phyloP scores from a whole-genome alignment of 768 basidiomycete species.

The Tephrocybe sp. region DNA sequence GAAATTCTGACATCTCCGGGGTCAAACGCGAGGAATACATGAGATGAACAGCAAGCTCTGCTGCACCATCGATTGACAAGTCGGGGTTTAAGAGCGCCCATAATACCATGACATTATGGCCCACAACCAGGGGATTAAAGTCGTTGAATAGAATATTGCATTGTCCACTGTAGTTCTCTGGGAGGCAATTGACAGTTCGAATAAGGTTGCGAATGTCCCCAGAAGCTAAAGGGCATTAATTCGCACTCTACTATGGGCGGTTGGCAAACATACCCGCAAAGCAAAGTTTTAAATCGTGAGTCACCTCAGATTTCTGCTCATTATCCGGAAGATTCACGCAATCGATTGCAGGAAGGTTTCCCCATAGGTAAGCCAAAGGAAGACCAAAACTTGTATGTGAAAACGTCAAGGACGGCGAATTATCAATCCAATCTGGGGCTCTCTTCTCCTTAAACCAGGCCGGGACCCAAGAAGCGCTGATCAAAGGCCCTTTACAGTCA shows the following conservation, averaged over 20 bases:
- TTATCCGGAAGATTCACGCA: slow-evolving; percentile 22
- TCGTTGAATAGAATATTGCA: slow-evolving; percentile 24
- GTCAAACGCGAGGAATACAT: slow-evolving; percentile 32
- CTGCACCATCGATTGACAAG: slow-evolving; percentile 23
- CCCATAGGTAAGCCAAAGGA: slow-evolving; percentile 16
- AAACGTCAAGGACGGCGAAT: not conserved
- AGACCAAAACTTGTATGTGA: slow-evolving; percentile 8
- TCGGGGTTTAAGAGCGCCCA: slow-evolving; percentile 24
- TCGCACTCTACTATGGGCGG: not conserved
- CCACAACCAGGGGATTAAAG: slow-evolving; percentile 18
- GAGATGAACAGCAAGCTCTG: slow-evolving; percentile 29
- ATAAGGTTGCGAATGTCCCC: slow-evolving; percentile 30
- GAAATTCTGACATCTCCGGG: slow-evolving; percentile 20
- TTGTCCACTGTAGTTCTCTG: slow-evolving; percentile 19
- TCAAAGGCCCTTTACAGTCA: slow-evolving; percentile 24
- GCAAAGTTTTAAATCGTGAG: slow-evolving; percentile 22
- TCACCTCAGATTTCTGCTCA: slow-evolving; percentile 12
- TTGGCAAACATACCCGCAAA: slow-evolving; percentile 21
- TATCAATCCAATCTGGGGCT: slow-evolving; percentile 20
- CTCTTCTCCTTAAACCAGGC: slow-evolving; percentile 26
- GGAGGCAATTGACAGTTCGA: slow-evolving; percentile 25
- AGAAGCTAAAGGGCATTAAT: slow-evolving; percentile 14
- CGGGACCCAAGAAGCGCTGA: slow-evolving; percentile 26
- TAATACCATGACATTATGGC: slow-evolving; percentile 22
- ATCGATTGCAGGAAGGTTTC: slow-evolving; percentile 27